Evolutionary conservation across 208 protist species (phyloP).

Genomic region (Porcisia deanei): DNA sequence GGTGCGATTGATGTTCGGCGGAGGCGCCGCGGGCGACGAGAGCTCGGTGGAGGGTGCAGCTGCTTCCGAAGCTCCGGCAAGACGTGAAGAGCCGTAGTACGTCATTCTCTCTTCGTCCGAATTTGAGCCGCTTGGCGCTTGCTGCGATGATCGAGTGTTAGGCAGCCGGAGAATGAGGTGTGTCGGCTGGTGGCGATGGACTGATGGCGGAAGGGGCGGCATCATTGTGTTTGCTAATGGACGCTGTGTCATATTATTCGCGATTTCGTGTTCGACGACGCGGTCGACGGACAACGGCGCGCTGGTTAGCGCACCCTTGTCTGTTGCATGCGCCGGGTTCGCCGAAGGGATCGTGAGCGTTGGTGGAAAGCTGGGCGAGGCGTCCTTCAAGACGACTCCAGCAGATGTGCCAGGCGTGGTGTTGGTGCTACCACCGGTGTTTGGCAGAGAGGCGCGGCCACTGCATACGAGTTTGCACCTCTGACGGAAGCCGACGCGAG

Average conservation of each 20-base stretch:
- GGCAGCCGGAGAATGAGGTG: slow-evolving; percentile 23
- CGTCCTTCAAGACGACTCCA: neutral
- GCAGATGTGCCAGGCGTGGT: slow-evolving; percentile 1
- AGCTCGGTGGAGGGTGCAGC: neutral
- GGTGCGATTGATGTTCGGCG: neutral
- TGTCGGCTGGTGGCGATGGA: slow-evolving; percentile 24
- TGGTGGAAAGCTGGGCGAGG: slow-evolving; percentile 7
- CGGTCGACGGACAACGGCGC: neutral
- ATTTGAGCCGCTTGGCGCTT: neutral
- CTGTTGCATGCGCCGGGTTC: neutral
- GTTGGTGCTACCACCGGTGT: neutral
- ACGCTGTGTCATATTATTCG: neutral
- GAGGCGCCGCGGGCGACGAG: neutral
- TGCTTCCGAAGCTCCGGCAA: no score
- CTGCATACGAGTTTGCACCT: slow-evolving; percentile 9
- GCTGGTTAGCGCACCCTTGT: neutral
- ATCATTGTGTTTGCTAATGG: neutral
- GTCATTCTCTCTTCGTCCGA: neutral
- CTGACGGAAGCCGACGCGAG: slow-evolving; percentile 28
- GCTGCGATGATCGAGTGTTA: neutral
- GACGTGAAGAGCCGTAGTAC: neutral
- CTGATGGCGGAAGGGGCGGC: slow-evolving; percentile 22
- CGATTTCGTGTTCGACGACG: neutral
- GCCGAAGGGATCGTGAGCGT: neutral
- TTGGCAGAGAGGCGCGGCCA: slow-evolving; percentile 4